These are phyloP conservation scores for Diutina siamensis DNA, from an alignment of 1,139 yeast species.

Conservation along the genomic window DNA sequence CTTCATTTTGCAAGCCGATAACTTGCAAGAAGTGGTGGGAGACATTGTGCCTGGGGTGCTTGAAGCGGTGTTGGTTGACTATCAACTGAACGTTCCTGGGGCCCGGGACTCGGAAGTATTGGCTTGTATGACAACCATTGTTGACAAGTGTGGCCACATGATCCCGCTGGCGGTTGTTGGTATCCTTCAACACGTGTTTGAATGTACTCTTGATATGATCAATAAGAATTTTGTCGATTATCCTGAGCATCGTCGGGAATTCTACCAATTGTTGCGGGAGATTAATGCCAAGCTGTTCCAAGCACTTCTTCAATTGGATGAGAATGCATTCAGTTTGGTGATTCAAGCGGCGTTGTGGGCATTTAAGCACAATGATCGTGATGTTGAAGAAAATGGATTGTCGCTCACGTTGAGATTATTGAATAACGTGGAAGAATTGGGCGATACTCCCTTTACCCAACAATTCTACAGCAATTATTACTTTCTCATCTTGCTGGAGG, in stretches of 20 bases:
- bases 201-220: constrained; percentile 90
- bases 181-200: constrained; percentile 84
- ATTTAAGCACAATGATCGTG: constrained; percentile 91
- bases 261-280: constrained; percentile 78
- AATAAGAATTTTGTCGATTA: constrained; percentile 90
- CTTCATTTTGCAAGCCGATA: constrained; percentile 78
- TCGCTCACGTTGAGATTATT: constrained; percentile 71
- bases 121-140: constrained; percentile 87
- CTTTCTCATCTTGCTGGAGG: constrained; percentile 82
- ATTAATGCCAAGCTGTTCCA: constrained; percentile 78
- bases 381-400: constrained; percentile 86
- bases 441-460: constrained; percentile 67
- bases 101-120: constrained; percentile 97
- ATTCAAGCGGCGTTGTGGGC: constrained; percentile 97
- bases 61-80: constrained; percentile 81
- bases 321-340: constrained; percentile 82
- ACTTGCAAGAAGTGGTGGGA: constrained; percentile 73
- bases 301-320: constrained; percentile 80
- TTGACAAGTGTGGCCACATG: constrained; percentile 73
- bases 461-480: constrained; percentile 84
- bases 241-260: constrained; percentile 96
- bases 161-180: constrained; percentile 86
- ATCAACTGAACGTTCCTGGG: constrained; percentile 80
- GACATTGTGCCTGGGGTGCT: constrained; percentile 78
- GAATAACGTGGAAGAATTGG: constrained; percentile 70